These are phyloP conservation scores for Austroboletus festivus DNA, from an alignment of 768 basidiomycete genomes.

Conservation along the genomic window DNA sequence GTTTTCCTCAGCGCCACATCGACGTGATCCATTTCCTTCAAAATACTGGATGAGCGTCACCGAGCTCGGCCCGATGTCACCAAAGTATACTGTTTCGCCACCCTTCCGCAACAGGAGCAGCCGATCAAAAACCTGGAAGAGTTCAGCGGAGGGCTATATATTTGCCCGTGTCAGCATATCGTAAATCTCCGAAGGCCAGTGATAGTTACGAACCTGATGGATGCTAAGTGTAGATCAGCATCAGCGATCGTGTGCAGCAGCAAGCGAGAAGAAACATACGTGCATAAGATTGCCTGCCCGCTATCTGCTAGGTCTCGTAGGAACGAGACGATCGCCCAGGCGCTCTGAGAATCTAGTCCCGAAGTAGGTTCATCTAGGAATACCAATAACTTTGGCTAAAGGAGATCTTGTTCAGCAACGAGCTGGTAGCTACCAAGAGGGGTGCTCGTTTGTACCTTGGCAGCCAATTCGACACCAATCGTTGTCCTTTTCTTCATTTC, in stretches of 20 bases:
- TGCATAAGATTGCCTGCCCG: constrained; percentile 91
- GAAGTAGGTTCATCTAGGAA: constrained; percentile 91
- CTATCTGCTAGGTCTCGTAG: constrained; percentile 71
- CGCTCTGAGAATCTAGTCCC: constrained; percentile 82
- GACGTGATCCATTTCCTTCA: constrained; percentile 59
- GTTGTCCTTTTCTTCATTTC: constrained; percentile 81
- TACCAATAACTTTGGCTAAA: constrained; percentile 68
- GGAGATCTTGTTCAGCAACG: not conserved
- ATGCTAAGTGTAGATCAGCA: constrained; percentile 30
- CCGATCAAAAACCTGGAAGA: constrained; percentile 80
- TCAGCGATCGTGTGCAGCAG: not conserved
- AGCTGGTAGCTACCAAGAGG: no score
- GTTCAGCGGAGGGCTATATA: constrained; percentile 65
- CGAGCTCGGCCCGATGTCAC: constrained; percentile 64
- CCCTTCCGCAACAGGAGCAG: constrained; percentile 75
- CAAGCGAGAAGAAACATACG: constrained; percentile 40
- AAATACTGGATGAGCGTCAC: constrained; percentile 73
- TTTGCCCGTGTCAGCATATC: constrained; percentile 1
- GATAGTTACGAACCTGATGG: constrained; percentile 31
- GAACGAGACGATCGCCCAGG: constrained; percentile 79
- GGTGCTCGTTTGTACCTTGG: no score
- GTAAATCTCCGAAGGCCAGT: no score
- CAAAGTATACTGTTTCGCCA: constrained; percentile 66
- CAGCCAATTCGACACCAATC: constrained; percentile 84
- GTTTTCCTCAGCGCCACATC: constrained; percentile 67